Conservation (phyloP, 2,329 filamentous ascomycete genomes). For the Stachybotrys echinatus region DNA sequence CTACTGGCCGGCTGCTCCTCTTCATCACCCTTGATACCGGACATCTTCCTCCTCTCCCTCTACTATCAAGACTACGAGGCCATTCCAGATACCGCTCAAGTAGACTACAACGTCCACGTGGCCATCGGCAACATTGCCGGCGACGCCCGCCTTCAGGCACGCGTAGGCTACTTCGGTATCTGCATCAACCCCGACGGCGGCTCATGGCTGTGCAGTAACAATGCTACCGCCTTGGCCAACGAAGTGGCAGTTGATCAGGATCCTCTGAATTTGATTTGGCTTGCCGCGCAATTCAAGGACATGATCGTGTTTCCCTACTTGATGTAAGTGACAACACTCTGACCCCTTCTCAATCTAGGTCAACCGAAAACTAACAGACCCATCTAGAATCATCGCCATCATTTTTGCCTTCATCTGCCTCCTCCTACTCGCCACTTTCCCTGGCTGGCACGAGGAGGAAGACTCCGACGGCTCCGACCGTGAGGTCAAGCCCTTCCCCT, state of each 20-base stretch:
- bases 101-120: conserved; percentile 79
- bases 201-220: conserved; percentile 92
- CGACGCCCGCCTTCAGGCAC: conserved; percentile 75
- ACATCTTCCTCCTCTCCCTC: conserved; percentile 96
- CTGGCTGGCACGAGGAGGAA: conserved; percentile 91
- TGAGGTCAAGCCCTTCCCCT: conserved; percentile 92
- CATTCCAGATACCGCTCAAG: conserved; percentile 77
- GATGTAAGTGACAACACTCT: conserved; percentile 76
- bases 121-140: conserved; percentile 90
- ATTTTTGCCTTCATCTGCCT: conserved; percentile 96
- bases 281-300: conserved; percentile 95
- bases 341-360: not conserved
- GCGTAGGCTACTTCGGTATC: conserved; percentile 97
- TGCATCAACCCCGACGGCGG: conserved; percentile 90
- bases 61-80: conserved; percentile 90
- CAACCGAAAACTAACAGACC: conserved; percentile 2
- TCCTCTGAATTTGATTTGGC: conserved; percentile 94
- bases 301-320: conserved; percentile 98
- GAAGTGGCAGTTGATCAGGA: conserved; percentile 88
- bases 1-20: conserved; percentile 94
- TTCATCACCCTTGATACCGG: conserved; percentile 88
- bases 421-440: conserved; percentile 91
- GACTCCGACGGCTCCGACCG: conserved; percentile 76
- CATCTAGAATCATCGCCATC: conserved; percentile 82
- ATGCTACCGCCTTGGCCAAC: conserved; percentile 87